Base-by-base conservation (phyloP, 2,329 filamentous ascomycete genomes). In the Ophiognomonia clavigignenti-juglandacearum region DNA sequence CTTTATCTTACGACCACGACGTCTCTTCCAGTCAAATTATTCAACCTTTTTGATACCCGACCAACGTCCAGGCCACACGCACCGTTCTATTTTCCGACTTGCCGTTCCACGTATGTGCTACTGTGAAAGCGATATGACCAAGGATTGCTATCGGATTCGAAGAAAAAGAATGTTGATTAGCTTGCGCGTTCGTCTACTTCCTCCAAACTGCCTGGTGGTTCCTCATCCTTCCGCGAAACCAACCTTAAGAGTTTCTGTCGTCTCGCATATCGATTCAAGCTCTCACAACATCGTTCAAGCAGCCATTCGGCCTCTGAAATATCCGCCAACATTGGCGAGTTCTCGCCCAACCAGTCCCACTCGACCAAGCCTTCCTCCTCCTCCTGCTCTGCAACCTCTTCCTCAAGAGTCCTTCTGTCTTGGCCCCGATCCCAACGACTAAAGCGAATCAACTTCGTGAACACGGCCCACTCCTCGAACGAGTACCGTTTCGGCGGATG, bases 391-490 rank as follows among this genome's bases (percentile, higher is more conserved):
- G 43, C 38, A 4, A 24, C 14, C 20, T 24, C 20, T 13, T 39
- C 36, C 14, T 39, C 20, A 16, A 24, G 39, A 39, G 32, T 39
- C 31, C 34, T 35, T 83, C 79, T 14, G 65, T 74, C 6, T 66
- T 62, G 4, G 74, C 65, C 53, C 69, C 69, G 45, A 64, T 66
- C 57, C 83, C 78, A 59, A 82, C 78, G 57, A 82, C 78, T 38
- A 14, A 38, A 38, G 39, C 79, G 79, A n/a, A 95, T 86, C 31
- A 96, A 72, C 16, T 80, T 78, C 6, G 91, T 82, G 56, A 88
- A 93, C 69, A 88, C 87, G 0, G 85, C 85, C 91, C 90, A 95
- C 61, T 95, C 85, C 54, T 90, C 82, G 54, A 90, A 96, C 0
- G 71, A 74, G 61, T 96, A 96, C 43, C 74, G 75, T 46, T 81